Conservation (phyloP, 2,329 filamentous ascomycete species). For the Fusarium secorum region DNA sequence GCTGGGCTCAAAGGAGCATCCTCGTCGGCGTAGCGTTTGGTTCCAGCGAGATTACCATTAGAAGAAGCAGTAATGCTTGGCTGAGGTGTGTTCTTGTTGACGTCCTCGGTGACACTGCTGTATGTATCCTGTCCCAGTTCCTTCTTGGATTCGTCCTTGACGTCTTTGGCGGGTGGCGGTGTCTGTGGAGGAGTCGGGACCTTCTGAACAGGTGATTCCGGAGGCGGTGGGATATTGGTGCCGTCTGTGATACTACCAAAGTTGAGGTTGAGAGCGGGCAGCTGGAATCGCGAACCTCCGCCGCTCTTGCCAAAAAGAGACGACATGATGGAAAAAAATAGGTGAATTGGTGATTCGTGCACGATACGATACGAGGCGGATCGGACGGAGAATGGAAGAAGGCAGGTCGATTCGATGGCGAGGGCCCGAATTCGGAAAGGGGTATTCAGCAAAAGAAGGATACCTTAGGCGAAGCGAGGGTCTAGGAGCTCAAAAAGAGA, state of each 20-base stretch:
- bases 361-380: slow-evolving; percentile 19
- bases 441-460: slow-evolving; percentile 5
- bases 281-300: slow-evolving; percentile 57
- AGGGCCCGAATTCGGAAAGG: slow-evolving; percentile 23
- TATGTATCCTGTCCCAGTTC: slow-evolving; percentile 11
- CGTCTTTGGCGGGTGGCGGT: slow-evolving; percentile 41
- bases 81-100: slow-evolving; percentile 31
- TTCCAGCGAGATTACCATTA: slow-evolving; percentile 56
- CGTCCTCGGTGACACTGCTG: slow-evolving; percentile 28
- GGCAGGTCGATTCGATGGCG: slow-evolving; percentile 17
- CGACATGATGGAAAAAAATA: slow-evolving; percentile 41
- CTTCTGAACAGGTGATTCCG: slow-evolving; percentile 62
- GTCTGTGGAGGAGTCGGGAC: slow-evolving; percentile 54
- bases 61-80: slow-evolving; percentile 38
- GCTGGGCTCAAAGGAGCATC: slow-evolving; percentile 62
- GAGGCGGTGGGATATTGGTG: slow-evolving; percentile 66
- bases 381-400: slow-evolving; percentile 9
- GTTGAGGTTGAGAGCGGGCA: slow-evolving; percentile 66
- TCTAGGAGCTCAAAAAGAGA: slow-evolving; percentile 10
- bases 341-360: slow-evolving; percentile 16
- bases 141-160: slow-evolving; percentile 31
- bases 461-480: slow-evolving; percentile 1
- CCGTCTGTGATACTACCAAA: slow-evolving; percentile 68
- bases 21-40: slow-evolving; percentile 61
- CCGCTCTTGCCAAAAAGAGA: slow-evolving; percentile 44